These are phyloP conservation scores for Umbelopsis vinacea DNA, from an alignment of 192 early-diverging fungal species.

Conservation along the genomic window DNA sequence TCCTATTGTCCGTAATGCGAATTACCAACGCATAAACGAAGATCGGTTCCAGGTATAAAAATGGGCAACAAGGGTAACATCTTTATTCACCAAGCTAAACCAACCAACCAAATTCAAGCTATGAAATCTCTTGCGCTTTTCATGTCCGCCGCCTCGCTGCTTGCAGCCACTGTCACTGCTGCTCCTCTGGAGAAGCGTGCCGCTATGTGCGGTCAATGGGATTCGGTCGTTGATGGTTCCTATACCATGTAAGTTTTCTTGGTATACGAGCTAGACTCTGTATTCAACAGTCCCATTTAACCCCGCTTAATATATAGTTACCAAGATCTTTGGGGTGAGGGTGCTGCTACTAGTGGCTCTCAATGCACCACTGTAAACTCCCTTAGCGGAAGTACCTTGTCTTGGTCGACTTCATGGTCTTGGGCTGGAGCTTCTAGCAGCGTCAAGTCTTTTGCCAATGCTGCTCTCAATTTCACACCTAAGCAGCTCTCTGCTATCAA, in stretches of 20 bases:
- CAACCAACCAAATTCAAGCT: background rate
- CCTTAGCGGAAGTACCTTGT: background rate
- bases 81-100: background rate
- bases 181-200: conserved; percentile 10
- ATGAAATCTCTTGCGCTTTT: conserved; percentile 16
- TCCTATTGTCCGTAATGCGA: conserved; percentile 3
- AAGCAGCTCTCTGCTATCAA: conserved; percentile 1
- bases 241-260: background rate
- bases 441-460: conserved; percentile 22
- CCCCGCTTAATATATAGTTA: background rate
- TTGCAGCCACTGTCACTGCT: background rate
- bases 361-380: conserved; percentile 4
- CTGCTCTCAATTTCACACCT: conserved; percentile 1
- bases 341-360: conserved; percentile 13
- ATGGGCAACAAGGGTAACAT: background rate
- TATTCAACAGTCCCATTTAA: no score
- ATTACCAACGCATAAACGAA: no score
- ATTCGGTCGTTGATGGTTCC: background rate
- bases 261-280: background rate
- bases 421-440: conserved; percentile 12
- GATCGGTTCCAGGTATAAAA: no score
- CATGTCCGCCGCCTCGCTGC: background rate
- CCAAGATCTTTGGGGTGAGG: conserved; percentile 1
- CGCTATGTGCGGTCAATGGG: background rate
- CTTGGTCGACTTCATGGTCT: conserved; percentile 8